A percentile compares a stretch with the other conserved stretches of the same genome.
Evolutionary conservation across 257 asterid genomes (phyloP).

Genomic region (Parsonsia alboflavescens): DNA sequence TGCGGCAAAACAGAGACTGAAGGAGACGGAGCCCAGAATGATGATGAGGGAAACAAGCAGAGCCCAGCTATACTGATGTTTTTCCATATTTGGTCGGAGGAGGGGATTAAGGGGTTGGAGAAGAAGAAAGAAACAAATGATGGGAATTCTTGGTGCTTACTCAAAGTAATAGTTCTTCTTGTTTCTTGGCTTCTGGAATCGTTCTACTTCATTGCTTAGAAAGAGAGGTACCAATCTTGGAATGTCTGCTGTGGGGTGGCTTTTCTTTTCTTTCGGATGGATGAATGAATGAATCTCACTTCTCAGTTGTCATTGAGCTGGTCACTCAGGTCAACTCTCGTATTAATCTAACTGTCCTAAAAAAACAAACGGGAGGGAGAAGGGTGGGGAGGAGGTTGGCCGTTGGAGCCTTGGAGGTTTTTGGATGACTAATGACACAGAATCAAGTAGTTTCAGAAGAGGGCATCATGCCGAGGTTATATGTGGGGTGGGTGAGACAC

Average conservation of each 20-base stretch:
- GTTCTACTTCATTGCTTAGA: conserved; percentile 13
- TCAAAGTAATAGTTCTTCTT: conserved; percentile 26
- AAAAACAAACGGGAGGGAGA: neutral
- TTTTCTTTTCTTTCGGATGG: neutral
- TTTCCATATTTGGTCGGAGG: conserved; percentile 35
- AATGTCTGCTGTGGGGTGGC: neutral
- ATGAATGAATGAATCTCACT: neutral
- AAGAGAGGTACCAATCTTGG: conserved; percentile 6
- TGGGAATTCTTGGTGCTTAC: conserved; percentile 43
- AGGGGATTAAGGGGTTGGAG: neutral
- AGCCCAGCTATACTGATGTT: conserved; percentile 20
- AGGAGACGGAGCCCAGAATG: conserved; percentile 42
- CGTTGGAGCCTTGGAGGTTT: neutral
- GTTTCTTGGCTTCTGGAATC: conserved; percentile 12
- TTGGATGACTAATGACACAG: neutral
- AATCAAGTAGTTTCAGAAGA: neutral
- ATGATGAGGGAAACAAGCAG: conserved; percentile 23
- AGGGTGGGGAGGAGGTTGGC: neutral
- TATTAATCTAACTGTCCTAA: neutral
- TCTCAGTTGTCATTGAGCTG: conserved; percentile 12
- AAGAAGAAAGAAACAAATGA: neutral
- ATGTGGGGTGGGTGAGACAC: conserved; percentile 2
- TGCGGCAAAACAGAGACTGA: conserved; percentile 61
- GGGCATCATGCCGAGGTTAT: neutral
- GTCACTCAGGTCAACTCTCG: conserved; percentile 1